Evolutionary conservation across 257 asterid genomes (phyloP), one percentile per base, ranked within the genome.

Genomic region (Paulownia fortunei): DNA sequence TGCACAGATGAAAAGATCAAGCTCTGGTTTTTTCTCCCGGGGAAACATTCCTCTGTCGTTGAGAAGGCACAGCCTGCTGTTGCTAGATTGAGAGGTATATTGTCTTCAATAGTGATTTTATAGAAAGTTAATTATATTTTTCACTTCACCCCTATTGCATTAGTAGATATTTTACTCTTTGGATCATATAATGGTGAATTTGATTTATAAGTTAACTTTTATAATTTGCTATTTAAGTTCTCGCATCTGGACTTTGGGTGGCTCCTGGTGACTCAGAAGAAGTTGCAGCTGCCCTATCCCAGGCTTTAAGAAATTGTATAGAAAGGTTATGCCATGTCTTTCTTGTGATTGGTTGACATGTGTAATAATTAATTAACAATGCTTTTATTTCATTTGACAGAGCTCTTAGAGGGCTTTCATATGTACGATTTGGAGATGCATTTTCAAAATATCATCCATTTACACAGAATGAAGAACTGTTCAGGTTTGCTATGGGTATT

Each of bases 221-320:
- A 32, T 73, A 27, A 67, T 79, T 74, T 56, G 32, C 78, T 34
- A 46, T 73, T 58, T 61, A 83, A 96, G 99, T 88, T 76, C 89
- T 93, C 71, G 97, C 97, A 72, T 93, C 97, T 80, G 99, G 98
- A 84, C 90, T 93, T 76, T 96, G 99, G 98, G 89, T 96, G 85
- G 93, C 99, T 72, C 99, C 99, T 62, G 99, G 99, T 49, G 99
- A 96, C 82, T 92, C 99, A 9, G 98, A 96, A 87, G 99, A 93
- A 90, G 94, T 96, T 85, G 92, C 97, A 44, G 87, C 92, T 82
- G 98, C 99, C 67, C 82, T 96, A 69, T 90, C 98, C n/a, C 99
- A 96, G 88, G 97, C 99, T 74, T 83, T 96, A 51, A 87, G 94
- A 86, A 96, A 93, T 82, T 88, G 91, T 83, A 83, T 96, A 51